These are phyloP conservation scores for Juncus effusus DNA, from an alignment of 176 grass and related monocot species.

Conservation along the genomic window DNA sequence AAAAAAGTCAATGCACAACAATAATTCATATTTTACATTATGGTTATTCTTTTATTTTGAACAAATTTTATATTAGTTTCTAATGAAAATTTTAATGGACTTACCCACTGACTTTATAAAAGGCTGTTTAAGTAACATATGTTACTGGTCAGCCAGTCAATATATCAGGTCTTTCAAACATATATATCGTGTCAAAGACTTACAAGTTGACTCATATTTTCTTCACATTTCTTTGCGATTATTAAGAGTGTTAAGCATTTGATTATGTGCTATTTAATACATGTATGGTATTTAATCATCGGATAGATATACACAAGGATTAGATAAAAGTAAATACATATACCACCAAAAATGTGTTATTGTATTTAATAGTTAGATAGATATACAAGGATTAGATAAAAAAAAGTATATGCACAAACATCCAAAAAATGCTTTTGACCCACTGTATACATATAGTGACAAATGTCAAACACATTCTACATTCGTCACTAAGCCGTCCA, in stretches of 20 bases:
- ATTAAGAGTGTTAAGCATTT: background rate
- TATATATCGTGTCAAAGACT: background rate
- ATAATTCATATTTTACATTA: background rate
- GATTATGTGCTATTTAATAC: too few species aligned
- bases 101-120: too few species aligned
- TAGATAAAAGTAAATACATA: background rate
- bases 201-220: background rate
- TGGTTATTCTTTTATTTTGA: too few species aligned
- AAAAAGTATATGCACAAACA: too few species aligned
- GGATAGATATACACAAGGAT: too few species aligned
- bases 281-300: too few species aligned
- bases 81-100: background rate
- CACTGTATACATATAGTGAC: slow-evolving; percentile 13
- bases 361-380: too few species aligned
- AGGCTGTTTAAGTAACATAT: too few species aligned
- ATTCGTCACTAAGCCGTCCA: background rate
- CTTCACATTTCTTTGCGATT: background rate
- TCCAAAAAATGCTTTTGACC: slow-evolving; percentile 17
- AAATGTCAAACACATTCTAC: slow-evolving; percentile 29
- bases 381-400: too few species aligned
- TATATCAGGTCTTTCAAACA: too few species aligned
- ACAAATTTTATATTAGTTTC: background rate
- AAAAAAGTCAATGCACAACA: slow-evolving; percentile 20
- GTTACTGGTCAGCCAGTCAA: too few species aligned
- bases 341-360: slow-evolving; percentile 8